phyloP scores from a whole-genome alignment of 2,329 filamentous ascomycete genomes.

The Aureobasidium sp. region DNA sequence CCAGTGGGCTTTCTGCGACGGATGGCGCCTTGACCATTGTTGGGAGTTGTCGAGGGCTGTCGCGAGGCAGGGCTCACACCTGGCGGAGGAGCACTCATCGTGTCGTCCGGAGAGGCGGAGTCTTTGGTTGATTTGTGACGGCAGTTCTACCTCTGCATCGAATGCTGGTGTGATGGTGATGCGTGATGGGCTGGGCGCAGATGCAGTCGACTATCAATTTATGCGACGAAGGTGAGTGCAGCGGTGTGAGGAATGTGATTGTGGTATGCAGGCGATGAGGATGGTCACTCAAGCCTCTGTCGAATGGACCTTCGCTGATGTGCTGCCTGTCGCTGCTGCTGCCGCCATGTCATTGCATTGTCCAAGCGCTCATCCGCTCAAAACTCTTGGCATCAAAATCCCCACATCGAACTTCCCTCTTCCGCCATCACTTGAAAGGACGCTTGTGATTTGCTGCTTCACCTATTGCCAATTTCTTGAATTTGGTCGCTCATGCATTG shows the following conservation, averaged over 20 bases:
- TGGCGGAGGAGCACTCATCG: slow-evolving; percentile 31
- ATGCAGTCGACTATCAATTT: background rate
- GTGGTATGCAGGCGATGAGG: background rate
- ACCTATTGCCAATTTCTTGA: background rate
- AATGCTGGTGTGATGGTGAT: background rate
- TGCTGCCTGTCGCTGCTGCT: background rate
- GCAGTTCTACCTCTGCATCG: background rate
- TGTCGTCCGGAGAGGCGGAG: slow-evolving; percentile 7
- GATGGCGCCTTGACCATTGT: slow-evolving; percentile 28
- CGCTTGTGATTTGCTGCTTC: background rate
- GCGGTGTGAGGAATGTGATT: background rate
- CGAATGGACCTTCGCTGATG: background rate
- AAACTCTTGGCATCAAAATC: background rate
- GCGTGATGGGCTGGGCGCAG: background rate
- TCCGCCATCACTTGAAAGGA: background rate
- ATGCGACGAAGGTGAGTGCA: background rate
- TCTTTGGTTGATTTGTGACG: background rate
- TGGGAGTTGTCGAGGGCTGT: slow-evolving; percentile 29
- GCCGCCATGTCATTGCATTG: background rate
- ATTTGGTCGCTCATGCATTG: background rate
- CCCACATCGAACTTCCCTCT: background rate
- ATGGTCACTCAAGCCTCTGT: background rate
- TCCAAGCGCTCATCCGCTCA: background rate
- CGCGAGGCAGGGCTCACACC: slow-evolving; percentile 23
- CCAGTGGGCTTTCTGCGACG: slow-evolving; percentile 29